Conservation (phyloP, 805 yeast species). For the Grigorovia yakushimaensis region DNA sequence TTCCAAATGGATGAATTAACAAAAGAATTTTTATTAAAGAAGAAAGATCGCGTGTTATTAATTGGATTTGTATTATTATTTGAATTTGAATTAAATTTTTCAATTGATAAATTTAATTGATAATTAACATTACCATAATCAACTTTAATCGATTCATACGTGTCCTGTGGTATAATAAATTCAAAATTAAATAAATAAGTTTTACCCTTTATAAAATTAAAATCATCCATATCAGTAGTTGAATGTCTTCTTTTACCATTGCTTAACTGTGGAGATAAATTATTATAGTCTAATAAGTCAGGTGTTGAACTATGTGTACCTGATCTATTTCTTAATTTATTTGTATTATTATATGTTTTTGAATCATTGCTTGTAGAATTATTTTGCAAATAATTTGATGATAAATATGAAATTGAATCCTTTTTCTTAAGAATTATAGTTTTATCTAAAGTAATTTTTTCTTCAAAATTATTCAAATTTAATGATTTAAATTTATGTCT, state of each 20-base stretch:
- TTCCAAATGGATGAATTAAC: not conserved
- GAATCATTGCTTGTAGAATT: no score
- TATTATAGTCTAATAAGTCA: constrained; percentile 2
- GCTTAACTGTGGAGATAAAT: not conserved
- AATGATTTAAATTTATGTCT: constrained; percentile 54
- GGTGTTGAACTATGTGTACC: not conserved
- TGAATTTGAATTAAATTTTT: not conserved
- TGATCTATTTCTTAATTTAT: not conserved
- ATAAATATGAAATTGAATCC: not conserved
- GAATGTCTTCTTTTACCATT: not conserved
- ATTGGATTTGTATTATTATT: no score
- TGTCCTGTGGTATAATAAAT: constrained; percentile 67
- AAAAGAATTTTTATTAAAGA: not conserved
- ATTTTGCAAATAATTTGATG: not conserved
- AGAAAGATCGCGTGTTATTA: not conserved
- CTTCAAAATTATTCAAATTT: constrained; percentile 10
- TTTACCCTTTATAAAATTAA: constrained; percentile 56
- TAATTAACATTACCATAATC: constrained; percentile 75
- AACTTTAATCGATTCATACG: constrained; percentile 69
- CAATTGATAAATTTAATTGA: constrained; percentile 43
- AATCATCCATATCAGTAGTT: not conserved
- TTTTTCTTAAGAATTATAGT: constrained; percentile 40
- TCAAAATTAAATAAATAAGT: constrained; percentile 89
- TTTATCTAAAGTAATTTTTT: constrained; percentile 26
- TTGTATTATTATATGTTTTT: not conserved